phyloP scores from a whole-genome alignment of 441 rosid genomes.

The Adansonia madagascariensis region DNA sequence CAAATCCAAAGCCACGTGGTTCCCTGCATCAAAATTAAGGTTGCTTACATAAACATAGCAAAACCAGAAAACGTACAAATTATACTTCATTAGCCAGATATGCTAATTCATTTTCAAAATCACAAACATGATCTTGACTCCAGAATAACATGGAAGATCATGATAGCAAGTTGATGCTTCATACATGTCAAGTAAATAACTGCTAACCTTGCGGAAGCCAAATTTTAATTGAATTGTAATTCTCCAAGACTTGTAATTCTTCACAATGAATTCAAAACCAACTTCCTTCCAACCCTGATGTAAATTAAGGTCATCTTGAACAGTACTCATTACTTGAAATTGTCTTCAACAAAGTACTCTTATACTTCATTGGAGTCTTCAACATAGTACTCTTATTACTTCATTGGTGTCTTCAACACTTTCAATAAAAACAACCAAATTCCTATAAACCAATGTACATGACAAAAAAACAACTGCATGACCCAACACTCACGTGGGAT shows the following conservation, averaged over 20 bases:
- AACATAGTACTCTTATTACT: constrained; percentile 59
- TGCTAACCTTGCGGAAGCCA: constrained; percentile 73
- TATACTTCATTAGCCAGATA: not conserved
- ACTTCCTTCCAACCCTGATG: constrained; percentile 60
- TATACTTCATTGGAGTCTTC: constrained; percentile 59
- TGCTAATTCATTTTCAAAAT: constrained; percentile 14
- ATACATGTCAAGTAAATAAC: constrained; percentile 40
- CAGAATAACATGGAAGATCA: constrained; percentile 29
- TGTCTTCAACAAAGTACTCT: constrained; percentile 44
- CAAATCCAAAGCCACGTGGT: constrained; percentile 82
- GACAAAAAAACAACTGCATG: constrained; percentile 35
- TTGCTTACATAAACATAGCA: constrained; percentile 15
- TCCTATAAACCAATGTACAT: constrained; percentile 55
- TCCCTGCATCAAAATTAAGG: constrained; percentile 54
- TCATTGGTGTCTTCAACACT: constrained; percentile 78
- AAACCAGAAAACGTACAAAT: not conserved
- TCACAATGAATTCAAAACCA: constrained; percentile 59
- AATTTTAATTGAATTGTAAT: constrained; percentile 45
- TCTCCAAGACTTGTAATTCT: constrained; percentile 73
- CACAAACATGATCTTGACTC: constrained; percentile 24
- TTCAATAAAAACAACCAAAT: constrained; percentile 75
- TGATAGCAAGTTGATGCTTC: constrained; percentile 36
- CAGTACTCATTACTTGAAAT: constrained; percentile 46
- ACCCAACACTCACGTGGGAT: constrained; percentile 27
- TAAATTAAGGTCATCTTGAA: constrained; percentile 51